Evolutionary conservation across 2,329 filamentous ascomycete species (phyloP).

Genomic region (Dactylellina haptotyla): DNA sequence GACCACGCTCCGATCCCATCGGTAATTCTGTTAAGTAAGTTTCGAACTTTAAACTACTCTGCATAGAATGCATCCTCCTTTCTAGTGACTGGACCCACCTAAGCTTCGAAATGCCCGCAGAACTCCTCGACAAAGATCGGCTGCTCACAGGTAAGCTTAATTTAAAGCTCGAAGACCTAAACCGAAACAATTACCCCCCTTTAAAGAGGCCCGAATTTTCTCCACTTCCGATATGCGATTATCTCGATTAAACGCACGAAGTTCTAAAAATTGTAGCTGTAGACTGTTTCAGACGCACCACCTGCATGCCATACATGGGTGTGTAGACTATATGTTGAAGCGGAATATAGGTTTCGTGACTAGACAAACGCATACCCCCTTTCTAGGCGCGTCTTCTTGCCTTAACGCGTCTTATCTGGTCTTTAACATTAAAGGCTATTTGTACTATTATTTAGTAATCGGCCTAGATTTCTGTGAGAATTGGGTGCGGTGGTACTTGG

Average conservation of each 20-base stretch:
- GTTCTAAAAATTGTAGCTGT: conserved; percentile 1
- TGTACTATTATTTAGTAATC: not conserved
- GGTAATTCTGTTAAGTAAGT: too few species aligned
- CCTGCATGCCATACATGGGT: not conserved
- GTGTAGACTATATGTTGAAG: not conserved
- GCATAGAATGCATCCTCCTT: not conserved
- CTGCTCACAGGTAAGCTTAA: not conserved
- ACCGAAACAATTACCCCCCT: not conserved
- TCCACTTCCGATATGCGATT: not conserved
- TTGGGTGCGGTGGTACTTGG: not conserved
- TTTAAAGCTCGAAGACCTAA: not conserved
- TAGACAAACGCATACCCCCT: not conserved
- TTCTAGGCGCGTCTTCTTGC: not conserved
- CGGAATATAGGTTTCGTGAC: not conserved
- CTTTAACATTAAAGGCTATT: not conserved
- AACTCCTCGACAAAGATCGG: not conserved
- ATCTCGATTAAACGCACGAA: not conserved
- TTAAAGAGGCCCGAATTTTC: not conserved
- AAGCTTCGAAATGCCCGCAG: not conserved
- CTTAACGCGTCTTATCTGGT: not conserved
- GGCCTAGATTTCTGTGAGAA: not conserved
- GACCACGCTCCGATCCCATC: not conserved
- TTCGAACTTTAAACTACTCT: not conserved
- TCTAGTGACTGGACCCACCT: not conserved
- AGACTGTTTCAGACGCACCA: conserved; percentile 4